Percentiles rank a stretch among this genome's conserved stretches.
Evolutionary conservation across 805 yeast genomes (phyloP).

Genomic region (Ascoidea rubescens): DNA sequence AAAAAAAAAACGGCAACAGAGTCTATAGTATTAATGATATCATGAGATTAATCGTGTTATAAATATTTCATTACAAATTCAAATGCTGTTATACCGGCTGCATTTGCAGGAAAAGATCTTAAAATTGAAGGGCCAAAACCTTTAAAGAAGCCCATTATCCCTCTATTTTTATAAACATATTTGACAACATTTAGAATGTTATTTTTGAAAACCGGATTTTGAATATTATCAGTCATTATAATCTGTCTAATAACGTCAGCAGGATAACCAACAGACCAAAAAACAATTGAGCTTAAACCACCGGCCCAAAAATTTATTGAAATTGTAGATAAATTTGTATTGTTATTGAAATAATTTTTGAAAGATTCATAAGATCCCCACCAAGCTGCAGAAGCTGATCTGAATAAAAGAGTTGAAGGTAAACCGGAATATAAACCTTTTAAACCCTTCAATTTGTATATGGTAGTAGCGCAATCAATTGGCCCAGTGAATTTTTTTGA

Average conservation of each 20-base stretch:
- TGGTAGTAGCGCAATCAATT: conserved; percentile 50
- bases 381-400: conserved; percentile 81
- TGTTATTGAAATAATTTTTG: conserved; percentile 49
- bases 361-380: conserved; percentile 87
- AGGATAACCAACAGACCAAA: conserved; percentile 89
- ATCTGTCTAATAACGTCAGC: conserved; percentile 81
- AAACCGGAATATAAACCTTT: conserved; percentile 72
- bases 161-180: conserved; percentile 49
- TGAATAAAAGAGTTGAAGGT: conserved; percentile 73
- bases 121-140: conserved; percentile 72
- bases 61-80: conserved; percentile 59
- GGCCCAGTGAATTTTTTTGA: conserved; percentile 68
- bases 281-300: conserved; percentile 73
- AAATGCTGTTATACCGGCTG: conserved; percentile 82
- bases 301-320: conserved; percentile 86
- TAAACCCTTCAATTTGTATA: conserved; percentile 48
- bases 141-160: conserved; percentile 58
- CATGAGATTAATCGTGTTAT: too few species aligned
- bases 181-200: conserved; percentile 56
- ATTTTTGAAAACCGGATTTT: conserved; percentile 53
- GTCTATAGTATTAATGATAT: too few species aligned
- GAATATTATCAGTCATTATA: conserved; percentile 66
- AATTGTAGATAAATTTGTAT: conserved; percentile 54
- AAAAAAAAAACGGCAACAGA: too few species aligned
- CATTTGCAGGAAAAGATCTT: conserved; percentile 87